phyloP scores from a whole-genome alignment of 2,329 filamentous ascomycete genomes.

The Pseudovirgaria hyperparasitica region DNA sequence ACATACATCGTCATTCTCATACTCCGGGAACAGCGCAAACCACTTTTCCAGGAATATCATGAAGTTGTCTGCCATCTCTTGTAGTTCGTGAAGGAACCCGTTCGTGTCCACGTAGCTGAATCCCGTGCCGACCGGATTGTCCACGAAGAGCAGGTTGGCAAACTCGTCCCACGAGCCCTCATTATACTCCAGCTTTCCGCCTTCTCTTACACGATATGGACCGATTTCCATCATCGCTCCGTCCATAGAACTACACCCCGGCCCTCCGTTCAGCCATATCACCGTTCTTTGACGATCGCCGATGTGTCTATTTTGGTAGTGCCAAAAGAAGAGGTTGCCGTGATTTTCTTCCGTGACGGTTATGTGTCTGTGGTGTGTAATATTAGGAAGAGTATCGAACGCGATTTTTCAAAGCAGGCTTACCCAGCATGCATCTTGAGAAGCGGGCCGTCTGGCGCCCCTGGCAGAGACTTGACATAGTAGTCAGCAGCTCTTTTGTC shows the following conservation, averaged over 20 bases:
- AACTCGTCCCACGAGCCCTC: slow-evolving; percentile 99
- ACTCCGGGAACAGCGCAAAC: slow-evolving; percentile 83
- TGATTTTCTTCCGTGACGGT: slow-evolving; percentile 76
- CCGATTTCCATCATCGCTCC: slow-evolving; percentile 94
- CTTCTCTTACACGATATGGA: slow-evolving; percentile 73
- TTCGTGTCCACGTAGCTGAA: slow-evolving; percentile 93
- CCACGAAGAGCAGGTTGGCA: slow-evolving; percentile 89
- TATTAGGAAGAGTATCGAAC: slow-evolving; percentile 9
- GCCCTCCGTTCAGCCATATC: slow-evolving; percentile 94
- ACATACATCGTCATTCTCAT: slow-evolving; percentile 80
- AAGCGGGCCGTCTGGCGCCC: slow-evolving; percentile 63
- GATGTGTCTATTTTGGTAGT: slow-evolving; percentile 91
- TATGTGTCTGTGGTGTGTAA: slow-evolving; percentile 54
- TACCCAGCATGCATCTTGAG: slow-evolving; percentile 98
- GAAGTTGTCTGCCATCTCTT: slow-evolving; percentile 83
- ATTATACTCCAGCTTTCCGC: slow-evolving; percentile 61
- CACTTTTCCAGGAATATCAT: slow-evolving; percentile 82
- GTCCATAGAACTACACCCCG: slow-evolving; percentile 94
- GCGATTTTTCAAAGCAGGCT: slow-evolving; percentile 22
- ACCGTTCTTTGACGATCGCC: slow-evolving; percentile 83
- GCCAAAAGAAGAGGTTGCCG: slow-evolving; percentile 97
- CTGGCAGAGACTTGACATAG: slow-evolving; percentile 74
- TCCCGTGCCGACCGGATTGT: slow-evolving; percentile 92
- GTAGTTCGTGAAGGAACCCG: slow-evolving; percentile 71
- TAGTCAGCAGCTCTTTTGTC: slow-evolving; percentile 68